Conservation (phyloP, 305 asterid species). For the Plantago rigida region DNA sequence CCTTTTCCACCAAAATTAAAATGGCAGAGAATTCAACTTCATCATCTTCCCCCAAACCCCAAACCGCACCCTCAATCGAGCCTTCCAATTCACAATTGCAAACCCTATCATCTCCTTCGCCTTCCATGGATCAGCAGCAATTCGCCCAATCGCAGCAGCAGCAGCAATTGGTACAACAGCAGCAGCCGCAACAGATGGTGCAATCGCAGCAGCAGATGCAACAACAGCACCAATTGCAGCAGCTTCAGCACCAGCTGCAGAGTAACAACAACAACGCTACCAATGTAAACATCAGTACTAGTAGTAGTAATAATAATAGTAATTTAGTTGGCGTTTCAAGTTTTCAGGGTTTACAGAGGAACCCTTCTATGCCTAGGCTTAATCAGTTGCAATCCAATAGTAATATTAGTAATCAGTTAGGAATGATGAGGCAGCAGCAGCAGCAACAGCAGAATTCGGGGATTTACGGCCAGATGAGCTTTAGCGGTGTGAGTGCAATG, state of each 20-base stretch:
- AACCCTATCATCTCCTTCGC: constrained; percentile 39
- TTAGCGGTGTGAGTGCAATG: constrained; percentile 41
- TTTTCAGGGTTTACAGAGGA: constrained; percentile 60
- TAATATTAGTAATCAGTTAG: constrained; percentile 36
- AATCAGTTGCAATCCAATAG: constrained; percentile 52
- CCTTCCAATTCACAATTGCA: constrained; percentile 44
- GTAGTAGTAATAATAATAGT: constrained; percentile 27
- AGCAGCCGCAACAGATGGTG: constrained; percentile 33
- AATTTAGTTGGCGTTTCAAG: constrained; percentile 48
- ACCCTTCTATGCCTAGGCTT: constrained; percentile 56
- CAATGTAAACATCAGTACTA: constrained; percentile 19
- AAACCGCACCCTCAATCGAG: constrained; percentile 25
- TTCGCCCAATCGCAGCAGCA: constrained; percentile 30
- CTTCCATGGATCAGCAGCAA: constrained; percentile 38
- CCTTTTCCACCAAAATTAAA: background rate
- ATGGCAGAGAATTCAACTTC: constrained; percentile 58
- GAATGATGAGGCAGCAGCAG: constrained; percentile 39
- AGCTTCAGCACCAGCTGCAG: constrained; percentile 42
- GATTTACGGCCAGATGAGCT: constrained; percentile 69
- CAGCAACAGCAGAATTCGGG: constrained; percentile 33
- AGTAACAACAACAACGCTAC: constrained; percentile 30
- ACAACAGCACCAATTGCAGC: constrained; percentile 30
- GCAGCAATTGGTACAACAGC: constrained; percentile 25
- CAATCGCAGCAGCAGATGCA: constrained; percentile 35
- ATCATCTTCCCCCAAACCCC: constrained; percentile 46